A percentile compares a stretch with the other conserved stretches of the same genome.
These are phyloP conservation scores for Thinopyrum elongatum DNA, from an alignment of 176 grass and related monocot genomes.

Conservation along the genomic window DNA sequence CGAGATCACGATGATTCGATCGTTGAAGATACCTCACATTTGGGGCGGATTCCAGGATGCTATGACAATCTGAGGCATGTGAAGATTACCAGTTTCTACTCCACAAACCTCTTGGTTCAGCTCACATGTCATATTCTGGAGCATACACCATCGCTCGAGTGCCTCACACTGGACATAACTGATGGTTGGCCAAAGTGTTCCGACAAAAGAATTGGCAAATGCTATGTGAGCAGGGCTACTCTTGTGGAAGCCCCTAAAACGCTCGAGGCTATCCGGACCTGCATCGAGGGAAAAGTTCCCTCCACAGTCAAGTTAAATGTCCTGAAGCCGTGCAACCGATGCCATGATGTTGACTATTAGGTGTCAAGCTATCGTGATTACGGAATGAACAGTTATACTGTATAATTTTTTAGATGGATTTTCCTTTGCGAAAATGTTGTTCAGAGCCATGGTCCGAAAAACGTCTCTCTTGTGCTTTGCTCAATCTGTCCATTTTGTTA, in stretches of 20 bases:
- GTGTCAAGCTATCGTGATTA: background rate
- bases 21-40: background rate
- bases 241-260: background rate
- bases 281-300: background rate
- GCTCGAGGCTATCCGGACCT: background rate
- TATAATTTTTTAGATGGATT: background rate
- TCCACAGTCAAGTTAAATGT: background rate
- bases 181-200: background rate
- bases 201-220: background rate
- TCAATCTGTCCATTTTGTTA: background rate
- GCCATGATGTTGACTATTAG: background rate
- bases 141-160: conserved; percentile 2
- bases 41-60: background rate
- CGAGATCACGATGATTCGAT: background rate
- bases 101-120: background rate
- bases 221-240: background rate
- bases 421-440: too few relatives aligned
- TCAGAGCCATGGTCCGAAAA: too few relatives aligned
- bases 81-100: background rate
- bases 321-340: background rate
- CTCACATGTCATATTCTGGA: background rate
- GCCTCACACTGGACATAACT: background rate
- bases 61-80: background rate
- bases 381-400: background rate
- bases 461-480: background rate